Percentiles rank a stretch among this genome's conserved stretches.
phyloP scores from a whole-genome alignment of 2,329 filamentous ascomycete species.

The Ophiostoma pallidulum region DNA sequence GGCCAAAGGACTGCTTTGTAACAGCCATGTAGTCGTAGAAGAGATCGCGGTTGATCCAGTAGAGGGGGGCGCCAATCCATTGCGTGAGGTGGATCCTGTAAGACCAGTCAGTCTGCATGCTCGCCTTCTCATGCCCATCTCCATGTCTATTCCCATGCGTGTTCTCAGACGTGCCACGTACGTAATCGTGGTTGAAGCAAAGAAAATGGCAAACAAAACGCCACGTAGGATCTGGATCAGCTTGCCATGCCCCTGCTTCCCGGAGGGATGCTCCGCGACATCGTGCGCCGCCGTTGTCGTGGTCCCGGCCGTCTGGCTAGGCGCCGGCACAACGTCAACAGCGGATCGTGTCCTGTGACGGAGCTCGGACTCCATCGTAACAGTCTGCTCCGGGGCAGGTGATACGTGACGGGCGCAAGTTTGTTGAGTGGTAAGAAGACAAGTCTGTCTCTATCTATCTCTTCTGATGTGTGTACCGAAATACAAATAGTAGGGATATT shows the following conservation, averaged over 20 bases:
- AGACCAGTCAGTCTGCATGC: slow-evolving; percentile 17
- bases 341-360: slow-evolving; percentile 24
- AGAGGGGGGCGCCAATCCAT: slow-evolving; percentile 65
- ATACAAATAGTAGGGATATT: too few species aligned
- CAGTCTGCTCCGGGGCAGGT: too few species aligned
- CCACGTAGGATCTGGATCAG: slow-evolving; percentile 43
- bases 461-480: too few species aligned
- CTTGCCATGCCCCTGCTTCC: slow-evolving; percentile 42
- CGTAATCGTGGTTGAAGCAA: slow-evolving; percentile 38
- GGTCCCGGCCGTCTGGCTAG: slow-evolving; percentile 20
- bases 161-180: too few species aligned
- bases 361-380: slow-evolving; percentile 26
- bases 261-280: slow-evolving; percentile 39
- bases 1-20: slow-evolving; percentile 75
- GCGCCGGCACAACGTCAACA: slow-evolving; percentile 20
- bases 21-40: slow-evolving; percentile 83
- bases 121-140: not conserved
- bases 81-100: slow-evolving; percentile 65
- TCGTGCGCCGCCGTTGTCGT: slow-evolving; percentile 13
- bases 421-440: too few species aligned
- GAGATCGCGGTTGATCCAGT: slow-evolving; percentile 63
- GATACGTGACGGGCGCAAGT: too few species aligned
- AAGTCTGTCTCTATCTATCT: too few species aligned
- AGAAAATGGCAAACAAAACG: slow-evolving; percentile 43
- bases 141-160: too few species aligned